A percentile compares a stretch with the other conserved stretches of the same genome.
phyloP scores from a whole-genome alignment of 1,284 basidiomycete species.

The Apiotrichum brassicae region DNA sequence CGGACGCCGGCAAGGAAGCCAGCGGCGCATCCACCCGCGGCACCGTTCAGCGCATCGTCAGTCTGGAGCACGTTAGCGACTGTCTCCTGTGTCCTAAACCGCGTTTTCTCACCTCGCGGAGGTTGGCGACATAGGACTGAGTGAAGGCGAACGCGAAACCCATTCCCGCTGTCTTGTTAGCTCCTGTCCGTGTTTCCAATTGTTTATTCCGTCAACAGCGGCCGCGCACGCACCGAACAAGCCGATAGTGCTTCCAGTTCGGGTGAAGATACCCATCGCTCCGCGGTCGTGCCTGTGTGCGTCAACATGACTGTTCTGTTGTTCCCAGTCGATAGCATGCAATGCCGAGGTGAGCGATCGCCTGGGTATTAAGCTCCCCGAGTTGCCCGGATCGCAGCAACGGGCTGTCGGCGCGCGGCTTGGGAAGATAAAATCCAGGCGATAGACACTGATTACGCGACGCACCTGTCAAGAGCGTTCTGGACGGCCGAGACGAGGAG shows the following conservation, averaged over 20 bases:
- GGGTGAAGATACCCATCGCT: slow-evolving; percentile 76
- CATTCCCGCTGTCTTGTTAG: slow-evolving; percentile 66
- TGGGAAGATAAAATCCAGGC: too few relatives aligned
- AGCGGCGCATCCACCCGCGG: slow-evolving; percentile 83
- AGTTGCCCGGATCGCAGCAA: background rate
- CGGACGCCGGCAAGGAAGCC: slow-evolving; percentile 82
- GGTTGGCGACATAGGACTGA: slow-evolving; percentile 72
- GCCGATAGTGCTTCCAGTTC: slow-evolving; percentile 70
- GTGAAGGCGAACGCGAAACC: slow-evolving; percentile 80
- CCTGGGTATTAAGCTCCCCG: background rate
- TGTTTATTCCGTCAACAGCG: background rate
- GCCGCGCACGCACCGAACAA: slow-evolving; percentile 64
- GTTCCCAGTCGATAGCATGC: too few relatives aligned
- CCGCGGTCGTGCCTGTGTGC: slow-evolving; percentile 61
- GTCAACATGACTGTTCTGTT: background rate
- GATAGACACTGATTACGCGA: too few relatives aligned
- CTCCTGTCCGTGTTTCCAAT: background rate
- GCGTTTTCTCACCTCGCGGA: slow-evolving; percentile 52
- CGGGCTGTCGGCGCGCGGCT: too few relatives aligned
- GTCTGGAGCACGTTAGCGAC: slow-evolving; percentile 44
- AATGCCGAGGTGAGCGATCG: background rate
- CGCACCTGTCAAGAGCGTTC: slow-evolving; percentile 64
- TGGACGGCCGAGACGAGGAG: slow-evolving; percentile 72
- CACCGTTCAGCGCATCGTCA: slow-evolving; percentile 77
- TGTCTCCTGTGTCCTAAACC: too few relatives aligned